Percentiles rank a stretch among this genome's conserved stretches.
phyloP scores from a whole-genome alignment of 2,329 filamentous ascomycete genomes.

The Nigrospora osmanthi region DNA sequence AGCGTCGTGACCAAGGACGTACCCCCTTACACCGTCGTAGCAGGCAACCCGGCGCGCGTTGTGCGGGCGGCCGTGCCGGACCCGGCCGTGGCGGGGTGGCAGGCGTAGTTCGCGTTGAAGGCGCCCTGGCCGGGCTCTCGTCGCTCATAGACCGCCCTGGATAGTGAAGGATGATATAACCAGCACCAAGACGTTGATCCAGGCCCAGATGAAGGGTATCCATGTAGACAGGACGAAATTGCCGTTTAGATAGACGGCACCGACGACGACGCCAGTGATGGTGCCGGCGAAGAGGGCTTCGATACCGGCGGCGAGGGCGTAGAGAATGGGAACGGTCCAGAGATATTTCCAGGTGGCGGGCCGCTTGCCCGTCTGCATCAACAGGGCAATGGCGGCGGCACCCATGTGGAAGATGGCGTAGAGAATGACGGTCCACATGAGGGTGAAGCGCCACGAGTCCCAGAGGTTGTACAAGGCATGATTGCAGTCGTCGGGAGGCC shows the following conservation, averaged over 20 bases:
- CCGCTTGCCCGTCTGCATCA: conserved; percentile 57
- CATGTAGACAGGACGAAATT: conserved; percentile 90
- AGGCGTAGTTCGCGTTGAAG: background rate
- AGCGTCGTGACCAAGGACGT: conserved; percentile 77
- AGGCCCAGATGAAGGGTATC: conserved; percentile 84
- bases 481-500: conserved; percentile 49
- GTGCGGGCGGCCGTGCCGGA: conserved; percentile 23
- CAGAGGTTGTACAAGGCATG: conserved; percentile 62
- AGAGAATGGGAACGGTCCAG: conserved; percentile 66
- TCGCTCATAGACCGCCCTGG: conserved; percentile 69
- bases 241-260: conserved; percentile 72
- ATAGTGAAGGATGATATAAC: conserved; percentile 90
- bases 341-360: conserved; percentile 51
- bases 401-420: conserved; percentile 69
- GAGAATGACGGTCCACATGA: conserved; percentile 78
- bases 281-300: conserved; percentile 77
- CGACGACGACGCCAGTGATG: conserved; percentile 70
- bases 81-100: background rate
- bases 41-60: conserved; percentile 59
- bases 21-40: conserved; percentile 54
- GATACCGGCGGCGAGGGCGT: conserved; percentile 61
- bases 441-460: conserved; percentile 82
- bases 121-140: background rate
- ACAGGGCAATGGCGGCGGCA: conserved; percentile 63
- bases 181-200: conserved; percentile 75